Evolutionary conservation across 225 moss, liverwort and hornwort genomes (phyloP).

Genomic region (Takakia lepidozioides): DNA sequence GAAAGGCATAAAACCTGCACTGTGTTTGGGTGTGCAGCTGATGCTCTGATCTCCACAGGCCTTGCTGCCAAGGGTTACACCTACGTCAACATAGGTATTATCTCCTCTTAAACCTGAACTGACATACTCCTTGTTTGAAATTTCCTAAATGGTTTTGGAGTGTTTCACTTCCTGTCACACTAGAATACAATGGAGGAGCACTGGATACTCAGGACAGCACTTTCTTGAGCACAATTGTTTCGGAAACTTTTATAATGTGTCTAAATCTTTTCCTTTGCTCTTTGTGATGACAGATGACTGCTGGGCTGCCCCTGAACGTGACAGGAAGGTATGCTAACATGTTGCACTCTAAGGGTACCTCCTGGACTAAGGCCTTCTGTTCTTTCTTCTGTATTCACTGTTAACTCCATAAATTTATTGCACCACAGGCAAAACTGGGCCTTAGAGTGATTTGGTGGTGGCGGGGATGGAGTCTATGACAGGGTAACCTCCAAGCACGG

Average conservation of each 20-base stretch:
- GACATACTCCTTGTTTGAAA: not conserved
- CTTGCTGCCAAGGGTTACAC: slow-evolving; percentile 79
- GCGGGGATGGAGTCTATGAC: slow-evolving; percentile 13
- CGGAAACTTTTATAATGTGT: not conserved
- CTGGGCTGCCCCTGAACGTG: slow-evolving; percentile 81
- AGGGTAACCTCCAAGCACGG: slow-evolving; percentile 75
- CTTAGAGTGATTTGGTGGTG: too few relatives aligned
- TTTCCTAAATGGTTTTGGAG: not conserved
- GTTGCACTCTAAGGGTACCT: not conserved
- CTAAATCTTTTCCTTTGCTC: not conserved
- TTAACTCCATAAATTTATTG: not conserved
- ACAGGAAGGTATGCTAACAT: slow-evolving; percentile 43
- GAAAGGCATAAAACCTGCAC: not conserved
- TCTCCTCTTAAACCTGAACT: slow-evolving; percentile 1
- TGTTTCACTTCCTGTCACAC: not conserved
- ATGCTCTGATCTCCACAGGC: slow-evolving; percentile 77
- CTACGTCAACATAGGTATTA: slow-evolving; percentile 67
- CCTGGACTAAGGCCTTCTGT: not conserved
- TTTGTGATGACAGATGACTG: slow-evolving; percentile 71
- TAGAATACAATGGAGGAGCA: not conserved
- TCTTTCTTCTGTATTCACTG: too few relatives aligned
- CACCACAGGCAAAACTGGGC: not conserved
- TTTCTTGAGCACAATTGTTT: not conserved
- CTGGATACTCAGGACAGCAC: not conserved
- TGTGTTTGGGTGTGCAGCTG: slow-evolving; percentile 33